Evolutionary conservation across 257 asterid species (phyloP).

Genomic region (Gardenia jasminoides): DNA sequence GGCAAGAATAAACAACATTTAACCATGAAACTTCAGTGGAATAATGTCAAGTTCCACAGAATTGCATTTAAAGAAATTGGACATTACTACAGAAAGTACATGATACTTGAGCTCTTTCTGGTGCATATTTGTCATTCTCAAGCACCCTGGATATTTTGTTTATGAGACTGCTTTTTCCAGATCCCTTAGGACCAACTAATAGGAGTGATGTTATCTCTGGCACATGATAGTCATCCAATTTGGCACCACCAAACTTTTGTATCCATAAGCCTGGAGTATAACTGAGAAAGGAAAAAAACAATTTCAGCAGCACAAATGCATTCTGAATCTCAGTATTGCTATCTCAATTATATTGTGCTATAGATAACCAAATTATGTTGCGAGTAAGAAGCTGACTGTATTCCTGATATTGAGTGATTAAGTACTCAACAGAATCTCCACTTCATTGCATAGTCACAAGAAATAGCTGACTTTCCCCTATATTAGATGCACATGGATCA

Average conservation of each 20-base stretch:
- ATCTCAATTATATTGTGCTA: background rate
- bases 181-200: conserved; percentile 70
- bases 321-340: background rate
- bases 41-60: background rate
- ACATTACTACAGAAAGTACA: conserved; percentile 28
- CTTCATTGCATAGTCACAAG: background rate
- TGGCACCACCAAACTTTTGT: conserved; percentile 37
- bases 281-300: conserved; percentile 37
- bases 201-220: conserved; percentile 55
- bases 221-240: conserved; percentile 27
- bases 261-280: conserved; percentile 75
- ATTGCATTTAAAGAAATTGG: background rate
- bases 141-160: conserved; percentile 62
- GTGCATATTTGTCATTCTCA: conserved; percentile 38
- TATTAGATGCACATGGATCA: background rate
- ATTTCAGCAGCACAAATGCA: background rate
- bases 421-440: background rate
- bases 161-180: conserved; percentile 88
- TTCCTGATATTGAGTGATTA: background rate
- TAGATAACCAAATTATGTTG: background rate
- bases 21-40: background rate
- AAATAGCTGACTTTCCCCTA: background rate
- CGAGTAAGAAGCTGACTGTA: background rate
- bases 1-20: conserved; percentile 15
- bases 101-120: conserved; percentile 80